Percentiles rank a stretch among this genome's conserved stretches.
Evolutionary conservation across 768 basidiomycete species (phyloP).

Genomic region (Boletus subcaerulescens): DNA sequence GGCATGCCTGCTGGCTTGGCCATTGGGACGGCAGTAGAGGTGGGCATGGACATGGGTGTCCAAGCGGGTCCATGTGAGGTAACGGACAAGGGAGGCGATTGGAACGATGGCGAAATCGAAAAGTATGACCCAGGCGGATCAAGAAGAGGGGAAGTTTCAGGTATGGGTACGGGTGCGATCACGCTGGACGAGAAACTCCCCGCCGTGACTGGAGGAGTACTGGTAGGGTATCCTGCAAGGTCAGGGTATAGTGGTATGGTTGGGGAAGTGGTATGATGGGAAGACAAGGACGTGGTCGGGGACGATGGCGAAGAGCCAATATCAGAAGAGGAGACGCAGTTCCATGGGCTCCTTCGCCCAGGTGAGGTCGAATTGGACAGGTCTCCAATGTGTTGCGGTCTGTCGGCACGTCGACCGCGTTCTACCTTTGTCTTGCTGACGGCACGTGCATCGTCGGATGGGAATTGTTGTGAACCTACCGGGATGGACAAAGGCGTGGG

Average conservation of each 20-base stretch:
- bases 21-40: not conserved
- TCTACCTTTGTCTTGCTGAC: conserved; percentile 23
- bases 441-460: conserved; percentile 19
- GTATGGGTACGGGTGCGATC: conserved; percentile 7
- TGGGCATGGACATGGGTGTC: conserved; percentile 6
- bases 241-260: conserved; percentile 23
- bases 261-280: conserved; percentile 21
- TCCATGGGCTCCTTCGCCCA: conserved; percentile 33
- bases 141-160: conserved; percentile 8
- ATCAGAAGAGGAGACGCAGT: conserved; percentile 15
- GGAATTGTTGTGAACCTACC: conserved; percentile 17
- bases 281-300: conserved; percentile 20
- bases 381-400: conserved; percentile 10
- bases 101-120: conserved; percentile 10
- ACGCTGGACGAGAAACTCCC: conserved; percentile 7
- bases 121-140: conserved; percentile 19
- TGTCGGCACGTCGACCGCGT: conserved; percentile 24
- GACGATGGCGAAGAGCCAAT: conserved; percentile 24
- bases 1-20: conserved; percentile 6
- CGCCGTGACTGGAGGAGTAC: conserved; percentile 4
- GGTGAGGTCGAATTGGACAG: conserved; percentile 27
- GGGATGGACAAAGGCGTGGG: conserved; percentile 33
- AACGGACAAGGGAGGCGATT: conserved; percentile 10
- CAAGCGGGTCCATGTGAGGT: conserved; percentile 18
- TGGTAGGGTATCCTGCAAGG: conserved; percentile 13